Conservation (phyloP, 805 yeast genomes). For the Millerago galiae region DNA sequence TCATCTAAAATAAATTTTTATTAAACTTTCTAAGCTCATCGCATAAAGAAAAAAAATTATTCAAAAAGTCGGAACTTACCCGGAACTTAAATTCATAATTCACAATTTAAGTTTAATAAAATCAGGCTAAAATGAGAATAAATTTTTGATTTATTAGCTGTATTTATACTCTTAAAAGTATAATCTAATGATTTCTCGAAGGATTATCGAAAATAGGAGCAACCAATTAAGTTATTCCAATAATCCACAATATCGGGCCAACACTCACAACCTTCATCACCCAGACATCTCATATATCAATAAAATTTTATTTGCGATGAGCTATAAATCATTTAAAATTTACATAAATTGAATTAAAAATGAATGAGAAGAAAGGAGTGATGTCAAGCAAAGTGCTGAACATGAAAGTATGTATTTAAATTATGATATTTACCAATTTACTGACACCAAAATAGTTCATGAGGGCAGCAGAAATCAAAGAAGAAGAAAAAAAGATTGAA, state of each 20-base stretch:
- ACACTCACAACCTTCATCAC: too few relatives aligned
- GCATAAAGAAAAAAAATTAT: slow-evolving; percentile 7
- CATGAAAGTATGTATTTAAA: slow-evolving; percentile 43
- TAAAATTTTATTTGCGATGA: too few relatives aligned
- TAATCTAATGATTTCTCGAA: too few relatives aligned
- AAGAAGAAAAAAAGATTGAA: slow-evolving; percentile 28
- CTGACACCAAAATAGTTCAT: slow-evolving; percentile 38
- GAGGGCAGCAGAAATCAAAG: slow-evolving; percentile 37
- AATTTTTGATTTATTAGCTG: too few relatives aligned
- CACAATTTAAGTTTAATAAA: too few relatives aligned
- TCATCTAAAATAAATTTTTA: slow-evolving; percentile 39
- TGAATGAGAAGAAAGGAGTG: slow-evolving; percentile 16
- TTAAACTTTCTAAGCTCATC: slow-evolving; percentile 13
- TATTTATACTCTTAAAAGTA: too few relatives aligned
- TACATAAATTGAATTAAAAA: background rate
- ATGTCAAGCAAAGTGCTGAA: slow-evolving; percentile 69
- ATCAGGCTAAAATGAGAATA: too few relatives aligned
- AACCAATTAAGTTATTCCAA: too few relatives aligned
- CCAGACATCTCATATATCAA: too few relatives aligned
- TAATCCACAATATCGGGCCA: too few relatives aligned
- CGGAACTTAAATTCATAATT: background rate
- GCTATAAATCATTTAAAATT: background rate
- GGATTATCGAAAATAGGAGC: background rate
- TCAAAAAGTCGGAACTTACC: slow-evolving; percentile 2
- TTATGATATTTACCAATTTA: background rate